Base-by-base conservation (phyloP, 306 rosid species). In the Fagus crenata region DNA sequence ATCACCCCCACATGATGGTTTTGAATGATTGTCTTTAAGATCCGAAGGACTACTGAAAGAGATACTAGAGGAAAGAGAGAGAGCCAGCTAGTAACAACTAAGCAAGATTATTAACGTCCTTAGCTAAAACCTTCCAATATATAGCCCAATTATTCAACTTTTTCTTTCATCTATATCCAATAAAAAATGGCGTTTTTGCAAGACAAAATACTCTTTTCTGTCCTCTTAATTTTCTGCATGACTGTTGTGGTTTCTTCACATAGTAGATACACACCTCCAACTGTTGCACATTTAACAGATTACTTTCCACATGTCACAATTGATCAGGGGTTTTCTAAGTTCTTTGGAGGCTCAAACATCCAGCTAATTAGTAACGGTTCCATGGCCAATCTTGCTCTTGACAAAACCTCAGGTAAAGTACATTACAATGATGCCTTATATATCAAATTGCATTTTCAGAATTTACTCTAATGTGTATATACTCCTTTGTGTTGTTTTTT, bases 21-120 rank as follows among this genome's bases (percentile, higher is more conserved):
- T 14, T 72, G 39, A 36, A 70, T 78, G 51, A 60, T 76, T 84
- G 83, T 75, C 85, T 46, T 60, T 76, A 77, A 75, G 82, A 83
- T 81, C 85, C 74, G 68, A 82, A 78, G 81, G 76, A 76, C 68
- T 28, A 69, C 60, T 54, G 67, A 81, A 79, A 80, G 69, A 41
- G 83, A 80, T 63, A 72, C 77, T 53, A 74, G 6, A 22, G 68
- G 76, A 71, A 78, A 72, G 73, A 80, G 67, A 46, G 35, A 28
- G 35, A 75, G 84, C 91, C 98, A 94, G 98, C 96, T 86, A 87
- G 78, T 77, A 85, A 92, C 98, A 94, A 85, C 98, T 89, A 88
- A 84, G 94, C 87, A 77, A 81, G 77, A 80, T 75, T 69, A 63
- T 49, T 83, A 81, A 71, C 61, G 84, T 69, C 80, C 51, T 80